Percentiles rank a stretch among this genome's conserved stretches.
These are phyloP conservation scores for Pseudonitzschia pungens DNA, from an alignment of 108 stramenopile species.

Conservation along the genomic window DNA sequence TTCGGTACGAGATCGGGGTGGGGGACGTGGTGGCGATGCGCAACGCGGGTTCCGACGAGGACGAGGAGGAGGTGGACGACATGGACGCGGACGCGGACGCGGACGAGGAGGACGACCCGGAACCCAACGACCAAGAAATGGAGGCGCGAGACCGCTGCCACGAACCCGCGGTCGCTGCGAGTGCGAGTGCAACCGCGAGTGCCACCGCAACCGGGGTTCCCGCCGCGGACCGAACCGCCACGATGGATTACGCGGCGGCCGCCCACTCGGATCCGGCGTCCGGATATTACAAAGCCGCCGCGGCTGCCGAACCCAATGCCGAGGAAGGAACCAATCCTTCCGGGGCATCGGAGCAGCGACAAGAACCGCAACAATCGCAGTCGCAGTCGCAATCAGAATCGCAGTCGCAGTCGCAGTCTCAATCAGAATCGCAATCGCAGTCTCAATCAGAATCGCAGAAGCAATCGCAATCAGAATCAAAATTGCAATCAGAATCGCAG, in stretches of 20 bases:
- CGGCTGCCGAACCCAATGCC: neutral
- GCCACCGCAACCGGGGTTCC: neutral
- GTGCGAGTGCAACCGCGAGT: no score
- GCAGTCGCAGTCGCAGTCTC: no score
- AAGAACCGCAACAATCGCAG: conserved; percentile 17
- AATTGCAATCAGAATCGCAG: no score
- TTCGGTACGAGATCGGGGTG: conserved; percentile 30
- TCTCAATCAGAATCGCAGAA: no score
- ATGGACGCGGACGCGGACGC: neutral
- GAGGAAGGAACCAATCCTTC: neutral
- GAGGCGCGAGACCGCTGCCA: no score
- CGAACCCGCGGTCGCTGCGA: no score
- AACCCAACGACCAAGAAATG: no score
- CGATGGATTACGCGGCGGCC: neutral
- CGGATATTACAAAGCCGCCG: neutral
- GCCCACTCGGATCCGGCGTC: conserved; percentile 4
- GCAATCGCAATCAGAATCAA: no score
- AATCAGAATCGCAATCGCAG: no score
- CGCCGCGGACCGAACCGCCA: no score
- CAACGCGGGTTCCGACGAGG: conserved; percentile 30
- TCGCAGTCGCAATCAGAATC: no score
- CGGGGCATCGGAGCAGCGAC: neutral
- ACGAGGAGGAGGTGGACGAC: conserved; percentile 6
- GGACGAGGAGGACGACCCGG: neutral
- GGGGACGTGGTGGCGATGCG: conserved; percentile 59